Conservation (phyloP, 148 eudicot genomes). For the Diospyros kaki region DNA sequence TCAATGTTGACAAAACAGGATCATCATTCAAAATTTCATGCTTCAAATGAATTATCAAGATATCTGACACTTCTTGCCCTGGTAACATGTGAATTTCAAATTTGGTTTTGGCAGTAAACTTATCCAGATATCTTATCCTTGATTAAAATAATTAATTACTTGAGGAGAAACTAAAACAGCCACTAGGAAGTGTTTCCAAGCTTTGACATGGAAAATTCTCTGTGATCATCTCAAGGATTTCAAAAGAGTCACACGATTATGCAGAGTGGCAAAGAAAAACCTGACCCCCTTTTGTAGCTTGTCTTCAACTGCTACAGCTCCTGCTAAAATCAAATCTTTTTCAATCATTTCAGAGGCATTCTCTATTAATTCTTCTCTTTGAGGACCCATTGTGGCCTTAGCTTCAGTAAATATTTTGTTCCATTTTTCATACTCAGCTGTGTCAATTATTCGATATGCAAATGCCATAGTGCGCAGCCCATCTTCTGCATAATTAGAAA, state of each 20-base stretch:
- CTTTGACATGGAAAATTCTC: no score
- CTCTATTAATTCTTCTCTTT: constrained; percentile 52
- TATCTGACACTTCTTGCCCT: no score
- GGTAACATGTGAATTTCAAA: no score
- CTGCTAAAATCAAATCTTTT: constrained; percentile 51
- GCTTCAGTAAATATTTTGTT: constrained; percentile 37
- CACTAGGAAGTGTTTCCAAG: no score
- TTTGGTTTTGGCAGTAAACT: no score
- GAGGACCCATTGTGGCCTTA: constrained; percentile 39
- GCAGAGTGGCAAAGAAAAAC: not conserved
- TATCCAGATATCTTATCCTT: no score
- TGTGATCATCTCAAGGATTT: no score
- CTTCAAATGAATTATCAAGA: no score
- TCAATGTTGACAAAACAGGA: not conserved
- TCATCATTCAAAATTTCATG: no score
- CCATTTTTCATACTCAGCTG: constrained; percentile 40
- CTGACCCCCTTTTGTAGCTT: constrained; percentile 62
- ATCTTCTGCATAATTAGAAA: constrained; percentile 52
- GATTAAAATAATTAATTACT: no score
- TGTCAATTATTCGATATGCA: constrained; percentile 51
- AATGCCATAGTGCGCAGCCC: constrained; percentile 64
- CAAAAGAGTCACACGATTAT: not conserved
- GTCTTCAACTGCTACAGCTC: constrained; percentile 79
- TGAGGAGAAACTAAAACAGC: no score
- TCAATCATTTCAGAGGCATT: constrained; percentile 48